phyloP scores from a whole-genome alignment of 2,329 filamentous ascomycete species.

The Camptophora hylomeconis region DNA sequence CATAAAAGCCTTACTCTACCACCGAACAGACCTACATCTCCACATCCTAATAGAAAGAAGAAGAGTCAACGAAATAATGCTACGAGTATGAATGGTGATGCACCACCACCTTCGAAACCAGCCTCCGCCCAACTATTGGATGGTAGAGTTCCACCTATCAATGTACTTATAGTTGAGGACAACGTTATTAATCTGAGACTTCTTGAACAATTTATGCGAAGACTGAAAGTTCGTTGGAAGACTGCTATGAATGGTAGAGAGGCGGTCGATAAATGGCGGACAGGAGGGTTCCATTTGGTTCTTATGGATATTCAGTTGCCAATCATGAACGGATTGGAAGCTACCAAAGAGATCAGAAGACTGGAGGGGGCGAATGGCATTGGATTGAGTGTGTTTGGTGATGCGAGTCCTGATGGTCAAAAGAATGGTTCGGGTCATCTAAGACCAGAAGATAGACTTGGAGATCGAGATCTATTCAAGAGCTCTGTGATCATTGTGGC shows the following conservation, averaged over 20 bases:
- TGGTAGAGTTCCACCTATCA: constrained; percentile 82
- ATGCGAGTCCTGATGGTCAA: constrained; percentile 11
- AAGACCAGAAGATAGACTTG: constrained; percentile 43
- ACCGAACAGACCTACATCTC: constrained; percentile 37
- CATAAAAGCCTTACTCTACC: constrained; percentile 32
- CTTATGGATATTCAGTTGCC: constrained; percentile 98
- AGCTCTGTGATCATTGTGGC: constrained; percentile 97
- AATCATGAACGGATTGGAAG: constrained; percentile 89
- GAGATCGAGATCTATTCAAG: constrained; percentile 69
- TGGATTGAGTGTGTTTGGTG: constrained; percentile 71
- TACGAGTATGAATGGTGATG: constrained; percentile 21
- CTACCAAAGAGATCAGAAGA: constrained; percentile 84
- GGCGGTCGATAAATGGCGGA: constrained; percentile 84
- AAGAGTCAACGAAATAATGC: constrained; percentile 25
- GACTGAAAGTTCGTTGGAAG: constrained; percentile 89
- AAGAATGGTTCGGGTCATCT: constrained; percentile 9
- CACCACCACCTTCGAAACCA: constrained; percentile 21
- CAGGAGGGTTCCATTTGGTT: constrained; percentile 86
- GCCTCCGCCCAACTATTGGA: constrained; percentile 55
- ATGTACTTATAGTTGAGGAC: constrained; percentile 94
- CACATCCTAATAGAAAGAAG: constrained; percentile 33
- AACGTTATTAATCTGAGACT: constrained; percentile 95
- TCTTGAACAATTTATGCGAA: constrained; percentile 88
- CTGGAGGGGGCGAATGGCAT: constrained; percentile 85
- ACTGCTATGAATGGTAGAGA: constrained; percentile 94